Evolutionary conservation across 495 filamentous ascomycete genomes (phyloP).

Genomic region (Hypoxylon lienhwacheense): DNA sequence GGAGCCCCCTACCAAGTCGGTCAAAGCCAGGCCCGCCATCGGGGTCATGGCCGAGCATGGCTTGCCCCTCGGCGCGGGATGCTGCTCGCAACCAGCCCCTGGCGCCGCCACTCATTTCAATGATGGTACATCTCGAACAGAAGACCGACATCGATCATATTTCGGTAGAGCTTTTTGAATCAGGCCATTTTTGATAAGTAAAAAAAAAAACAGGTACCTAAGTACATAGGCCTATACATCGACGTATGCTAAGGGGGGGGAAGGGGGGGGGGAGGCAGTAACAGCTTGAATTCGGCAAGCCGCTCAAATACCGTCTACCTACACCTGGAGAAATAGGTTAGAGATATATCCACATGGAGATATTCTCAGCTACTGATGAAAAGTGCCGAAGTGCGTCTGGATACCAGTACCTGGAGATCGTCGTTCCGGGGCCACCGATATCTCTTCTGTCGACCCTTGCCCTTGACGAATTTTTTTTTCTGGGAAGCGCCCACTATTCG

Average conservation of each 20-base stretch:
- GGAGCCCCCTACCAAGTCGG: conserved; percentile 16
- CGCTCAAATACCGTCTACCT: conserved; percentile 5
- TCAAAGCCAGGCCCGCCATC: conserved; percentile 21
- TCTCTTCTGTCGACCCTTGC: conserved; percentile 22
- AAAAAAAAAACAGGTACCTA: not conserved
- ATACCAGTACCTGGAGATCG: conserved; percentile 38
- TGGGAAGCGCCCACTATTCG: conserved; percentile 27
- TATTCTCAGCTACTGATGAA: conserved; percentile 19
- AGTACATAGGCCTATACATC: conserved; percentile 1
- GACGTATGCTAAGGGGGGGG: too few relatives aligned
- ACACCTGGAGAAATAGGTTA: conserved; percentile 8
- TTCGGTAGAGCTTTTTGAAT: conserved; percentile 17
- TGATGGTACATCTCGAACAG: conserved; percentile 14
- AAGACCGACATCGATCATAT: conserved; percentile 4
- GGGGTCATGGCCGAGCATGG: conserved; percentile 28
- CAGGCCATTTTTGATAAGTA: conserved; percentile 5
- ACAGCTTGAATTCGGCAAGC: conserved; percentile 18
- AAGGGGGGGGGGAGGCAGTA: not conserved
- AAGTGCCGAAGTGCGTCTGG: conserved; percentile 35
- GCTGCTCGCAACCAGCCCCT: conserved; percentile 27
- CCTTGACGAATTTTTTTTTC: too few relatives aligned
- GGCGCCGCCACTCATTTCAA: conserved; percentile 35
- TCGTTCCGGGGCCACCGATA: conserved; percentile 33
- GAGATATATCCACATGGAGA: conserved; percentile 8
- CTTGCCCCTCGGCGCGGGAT: conserved; percentile 30